Evolutionary conservation across 108 stramenopile genomes (phyloP), one percentile per base, ranked within the genome.

Genomic region (Schizochytrium sp.): DNA sequence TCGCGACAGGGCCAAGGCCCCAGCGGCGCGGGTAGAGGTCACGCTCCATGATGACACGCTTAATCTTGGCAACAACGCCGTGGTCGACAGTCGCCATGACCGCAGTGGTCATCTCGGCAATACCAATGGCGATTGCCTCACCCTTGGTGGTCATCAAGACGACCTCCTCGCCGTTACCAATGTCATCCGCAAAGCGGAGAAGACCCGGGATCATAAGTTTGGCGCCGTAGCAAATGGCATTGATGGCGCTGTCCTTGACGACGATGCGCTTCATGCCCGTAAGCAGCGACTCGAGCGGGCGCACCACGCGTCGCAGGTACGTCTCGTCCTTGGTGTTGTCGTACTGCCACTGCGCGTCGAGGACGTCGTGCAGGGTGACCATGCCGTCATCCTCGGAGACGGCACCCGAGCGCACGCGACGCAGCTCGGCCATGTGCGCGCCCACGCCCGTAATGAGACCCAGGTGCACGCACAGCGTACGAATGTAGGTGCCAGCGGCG

Each of bases 221-320:
- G 87, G 99, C 99, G n/a, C 99, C 99, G 92, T 99, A 99, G 93
- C 99, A 99, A 91, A 99, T 97, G 29, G 99, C 98, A 92, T 99
- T 99, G 45, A 99, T 98, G 18, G 98, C 98, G 21, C 96, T 96
- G 93, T 99, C 99, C 94, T 99, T 99, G 63, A 99, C 98, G 72
- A 99, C 98, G 47, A 99, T 91, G 19, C 99, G 95, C 95, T 99
- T 99, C 95, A 95, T 98, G 87, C 95, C 96, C 69, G 96, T 96
- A 71, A 99, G 92, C 44, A 99, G 93, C 29, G 97, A 90, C 92
- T 99, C 99, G 58, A 99, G 92, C 3, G 99, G 99, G 97, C 97
- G 97, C 87, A 99, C 94, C 60, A 97, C 97, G 69, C 99, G 94
- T 55, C 99, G 92, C 58, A 99, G 94, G 92, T 99, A 99, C 23